Evolutionary conservation across 2,329 filamentous ascomycete species (phyloP), one percentile per base, ranked within the genome.

Genomic region (Fusarium burgessii): DNA sequence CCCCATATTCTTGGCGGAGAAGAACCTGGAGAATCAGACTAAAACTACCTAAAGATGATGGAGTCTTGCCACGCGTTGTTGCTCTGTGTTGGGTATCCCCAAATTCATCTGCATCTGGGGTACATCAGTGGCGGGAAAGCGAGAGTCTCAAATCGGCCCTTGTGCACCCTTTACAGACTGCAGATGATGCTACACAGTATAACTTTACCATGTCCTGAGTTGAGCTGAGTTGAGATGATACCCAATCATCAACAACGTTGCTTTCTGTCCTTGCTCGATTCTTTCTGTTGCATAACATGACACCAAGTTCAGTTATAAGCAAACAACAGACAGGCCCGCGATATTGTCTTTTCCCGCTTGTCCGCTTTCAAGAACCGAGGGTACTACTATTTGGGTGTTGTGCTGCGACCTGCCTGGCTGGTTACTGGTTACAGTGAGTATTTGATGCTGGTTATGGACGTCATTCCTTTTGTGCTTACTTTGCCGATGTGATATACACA

Each of bases 1-100:
- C 70, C 70, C 70, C 70, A 38, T 73, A 70, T 54, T 73, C 70
- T 73, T 52, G 45, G 66, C 69, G 46, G 70, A 67, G 52, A n/a
- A 42, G 36, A 67, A 50, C 33, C 57, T 42, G 38, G 62, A 42
- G 68, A 32, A 27, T 32, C 49, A 46, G 43, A 38, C 40, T 63
- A 63, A 46, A 57, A 27, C 23, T 40, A 20, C 35, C 20, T 47
- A 18, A 23, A 43, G 43, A 45, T 45, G 47, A 70, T 71, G 25
- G 43, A 63, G 58, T 47, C 32, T 65, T 65, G 45, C 42, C 43
- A 52, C 45, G n/a, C 35, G 46, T 36, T 20, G 46, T 36, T 20
- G 17, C 25, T 52, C 41, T 57, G 13, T n/a, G 29, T 45, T 46
- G 40, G 40, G 60, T 54, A 50, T 58, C 64, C 63, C 58, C 64